Evolutionary conservation across 208 protist genomes (phyloP).

Genomic region (Porcisia deanei): DNA sequence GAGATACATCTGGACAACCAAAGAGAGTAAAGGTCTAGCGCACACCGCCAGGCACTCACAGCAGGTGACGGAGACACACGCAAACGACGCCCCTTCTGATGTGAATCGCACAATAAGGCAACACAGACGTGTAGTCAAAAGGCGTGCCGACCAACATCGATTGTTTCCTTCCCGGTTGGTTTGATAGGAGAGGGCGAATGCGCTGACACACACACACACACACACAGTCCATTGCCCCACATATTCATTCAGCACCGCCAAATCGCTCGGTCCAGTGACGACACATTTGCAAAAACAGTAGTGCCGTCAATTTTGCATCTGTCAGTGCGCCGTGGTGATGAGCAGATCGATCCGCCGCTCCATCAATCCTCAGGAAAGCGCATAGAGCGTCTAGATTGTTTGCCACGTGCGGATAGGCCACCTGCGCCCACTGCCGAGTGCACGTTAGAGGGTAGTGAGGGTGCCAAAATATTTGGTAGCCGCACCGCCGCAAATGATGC

Average conservation of each 20-base stretch:
- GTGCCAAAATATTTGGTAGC: constrained; percentile 58
- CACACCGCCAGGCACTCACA: background rate
- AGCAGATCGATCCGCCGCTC: constrained; percentile 22
- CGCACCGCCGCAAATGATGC: constrained; percentile 21
- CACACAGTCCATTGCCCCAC: background rate
- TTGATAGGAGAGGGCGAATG: background rate
- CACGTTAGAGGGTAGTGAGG: constrained; percentile 49
- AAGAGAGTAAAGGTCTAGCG: background rate
- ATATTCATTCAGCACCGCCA: background rate
- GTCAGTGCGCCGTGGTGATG: constrained; percentile 45
- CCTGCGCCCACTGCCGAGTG: constrained; percentile 40
- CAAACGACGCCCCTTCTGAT: background rate
- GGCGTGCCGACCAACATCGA: background rate
- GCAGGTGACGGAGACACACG: background rate
- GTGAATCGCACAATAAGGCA: background rate
- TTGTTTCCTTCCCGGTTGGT: background rate
- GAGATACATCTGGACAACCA: background rate
- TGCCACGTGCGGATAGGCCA: constrained; percentile 50
- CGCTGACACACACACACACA: background rate
- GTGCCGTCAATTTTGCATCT: constrained; percentile 56
- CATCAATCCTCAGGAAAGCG: constrained; percentile 41
- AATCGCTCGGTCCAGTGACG: constrained; percentile 9
- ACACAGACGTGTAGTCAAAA: background rate
- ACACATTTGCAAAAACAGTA: constrained; percentile 50
- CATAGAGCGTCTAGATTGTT: constrained; percentile 44